Conservation (phyloP, 2,329 filamentous ascomycete genomes). For the Aspergillus neoniger region DNA sequence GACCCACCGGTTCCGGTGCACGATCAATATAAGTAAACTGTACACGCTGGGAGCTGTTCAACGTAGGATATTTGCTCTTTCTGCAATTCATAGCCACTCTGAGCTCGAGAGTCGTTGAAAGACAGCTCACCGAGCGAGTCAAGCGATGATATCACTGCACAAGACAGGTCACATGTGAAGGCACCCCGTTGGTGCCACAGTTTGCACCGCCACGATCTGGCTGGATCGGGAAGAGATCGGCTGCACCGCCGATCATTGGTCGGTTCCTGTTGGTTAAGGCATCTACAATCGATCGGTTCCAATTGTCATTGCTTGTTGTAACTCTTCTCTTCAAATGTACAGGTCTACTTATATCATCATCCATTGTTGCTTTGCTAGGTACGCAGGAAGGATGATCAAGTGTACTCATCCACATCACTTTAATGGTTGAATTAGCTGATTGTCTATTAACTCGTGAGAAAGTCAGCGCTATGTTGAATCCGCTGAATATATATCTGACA, state of each 20-base stretch:
- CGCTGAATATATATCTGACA: no score
- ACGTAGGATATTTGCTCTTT: neutral
- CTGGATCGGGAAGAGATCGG: neutral
- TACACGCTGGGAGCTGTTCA: neutral
- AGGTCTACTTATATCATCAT: no score
- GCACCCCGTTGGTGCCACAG: constrained; percentile 1
- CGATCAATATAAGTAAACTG: neutral
- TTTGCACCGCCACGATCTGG: constrained; percentile 1
- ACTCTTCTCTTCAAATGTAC: neutral
- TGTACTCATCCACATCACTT: no score
- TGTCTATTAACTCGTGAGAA: no score
- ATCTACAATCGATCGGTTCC: no score
- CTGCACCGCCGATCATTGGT: neutral
- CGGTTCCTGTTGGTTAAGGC: neutral
- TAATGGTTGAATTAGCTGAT: no score
- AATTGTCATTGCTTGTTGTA: neutral
- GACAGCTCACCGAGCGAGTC: neutral
- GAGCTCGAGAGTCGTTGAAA: neutral
- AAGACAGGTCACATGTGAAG: constrained; percentile 6
- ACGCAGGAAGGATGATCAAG: no score
- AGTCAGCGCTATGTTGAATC: no score
- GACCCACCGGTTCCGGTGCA: neutral
- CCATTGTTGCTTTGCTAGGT: neutral
- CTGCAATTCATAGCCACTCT: neutral
- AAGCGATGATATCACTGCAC: constrained; percentile 6